Base-by-base conservation (phyloP, 495 filamentous ascomycete genomes). In the Penicillium atrosanguineum region DNA sequence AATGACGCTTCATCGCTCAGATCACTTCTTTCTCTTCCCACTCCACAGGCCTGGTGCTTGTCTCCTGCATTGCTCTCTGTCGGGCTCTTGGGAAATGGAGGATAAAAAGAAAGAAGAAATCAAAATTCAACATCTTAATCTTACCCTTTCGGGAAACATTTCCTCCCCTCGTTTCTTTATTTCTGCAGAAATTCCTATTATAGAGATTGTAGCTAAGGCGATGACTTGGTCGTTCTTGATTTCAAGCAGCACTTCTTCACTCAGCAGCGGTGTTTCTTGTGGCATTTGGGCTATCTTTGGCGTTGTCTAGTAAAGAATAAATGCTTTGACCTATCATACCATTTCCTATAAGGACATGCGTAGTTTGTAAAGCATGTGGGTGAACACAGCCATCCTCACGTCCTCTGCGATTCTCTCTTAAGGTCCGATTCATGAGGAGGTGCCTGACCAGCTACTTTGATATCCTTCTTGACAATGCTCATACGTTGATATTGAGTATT, bases 51-150 rank as follows among this genome's bases (percentile, higher is more conserved):
- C 60, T 39, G 60, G 57, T 53, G 63, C 60, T 54, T 61, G 41
- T 57, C 43, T 60, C 40, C 34, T 48, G 37, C 44, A 53, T 31
- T 26, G 21, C 2, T 20, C 12, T 6, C 25, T 43, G 19, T 37
- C 16, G 44, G 16, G 9, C 12, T 46, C 19, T 25, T 19, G 39
- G 23, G 36, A 34, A 40, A 48, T 20, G 39, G 37, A 46, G 50
- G 51, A 50, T 43, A n/a, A 46, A 42, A 62, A 48, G 56, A 49
- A 56, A 62, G 51, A 59, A 57, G 52, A 61, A 38, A 50, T 42
- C 39, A 60, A 62, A 63, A 68, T 71, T 72, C 68, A 73, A 73
- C 71, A 71, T 68, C 50, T 68, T 68, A 50, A 56, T 57, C 16
- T 50, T 41, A 37, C 42, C 57, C 52, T 44, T 50, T 37, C 23